phyloP scores from a whole-genome alignment of 108 stramenopile genomes.

The Bacterosira constricta region DNA sequence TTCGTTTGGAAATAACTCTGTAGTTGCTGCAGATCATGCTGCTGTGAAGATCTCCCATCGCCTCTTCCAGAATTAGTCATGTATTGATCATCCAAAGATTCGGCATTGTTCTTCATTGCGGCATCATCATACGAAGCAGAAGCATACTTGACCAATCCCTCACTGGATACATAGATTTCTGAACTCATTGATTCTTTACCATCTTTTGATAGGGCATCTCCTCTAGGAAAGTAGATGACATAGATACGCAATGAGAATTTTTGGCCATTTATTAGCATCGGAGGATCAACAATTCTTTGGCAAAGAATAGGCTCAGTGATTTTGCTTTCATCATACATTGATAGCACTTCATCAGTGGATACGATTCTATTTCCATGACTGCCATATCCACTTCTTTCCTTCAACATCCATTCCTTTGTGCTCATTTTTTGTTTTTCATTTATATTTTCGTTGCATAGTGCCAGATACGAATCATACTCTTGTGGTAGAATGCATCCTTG shows the following conservation, averaged over 20 bases:
- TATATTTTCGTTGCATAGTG: no score
- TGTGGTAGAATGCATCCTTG: conserved; percentile 46
- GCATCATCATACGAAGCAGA: conserved; percentile 17
- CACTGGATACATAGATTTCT: conserved; percentile 51
- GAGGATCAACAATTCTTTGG: conserved; percentile 70
- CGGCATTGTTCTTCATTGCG: neutral
- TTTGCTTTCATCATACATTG: neutral
- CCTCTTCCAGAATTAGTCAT: conserved; percentile 86
- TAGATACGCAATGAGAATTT: conserved; percentile 82
- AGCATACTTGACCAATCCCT: conserved; percentile 76
- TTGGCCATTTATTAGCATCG: conserved; percentile 47
- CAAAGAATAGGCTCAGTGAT: conserved; percentile 44
- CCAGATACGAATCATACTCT: conserved; percentile 12
- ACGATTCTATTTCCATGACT: conserved; percentile 74
- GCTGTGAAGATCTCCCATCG: conserved; percentile 39
- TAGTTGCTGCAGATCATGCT: conserved; percentile 56
- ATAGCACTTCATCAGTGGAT: conserved; percentile 26
- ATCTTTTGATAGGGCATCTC: neutral
- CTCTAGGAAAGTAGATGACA: conserved; percentile 60
- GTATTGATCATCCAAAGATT: conserved; percentile 38
- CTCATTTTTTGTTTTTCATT: conserved; percentile 6
- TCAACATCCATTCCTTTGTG: conserved; percentile 55
- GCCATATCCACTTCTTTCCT: conserved; percentile 76
- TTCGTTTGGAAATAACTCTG: conserved; percentile 30
- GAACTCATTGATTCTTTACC: neutral